Evolutionary conservation across 2,329 filamentous ascomycete species (phyloP), one percentile per base, ranked within the genome.

Genomic region (Teratosphaeria pseudoeucalypti): DNA sequence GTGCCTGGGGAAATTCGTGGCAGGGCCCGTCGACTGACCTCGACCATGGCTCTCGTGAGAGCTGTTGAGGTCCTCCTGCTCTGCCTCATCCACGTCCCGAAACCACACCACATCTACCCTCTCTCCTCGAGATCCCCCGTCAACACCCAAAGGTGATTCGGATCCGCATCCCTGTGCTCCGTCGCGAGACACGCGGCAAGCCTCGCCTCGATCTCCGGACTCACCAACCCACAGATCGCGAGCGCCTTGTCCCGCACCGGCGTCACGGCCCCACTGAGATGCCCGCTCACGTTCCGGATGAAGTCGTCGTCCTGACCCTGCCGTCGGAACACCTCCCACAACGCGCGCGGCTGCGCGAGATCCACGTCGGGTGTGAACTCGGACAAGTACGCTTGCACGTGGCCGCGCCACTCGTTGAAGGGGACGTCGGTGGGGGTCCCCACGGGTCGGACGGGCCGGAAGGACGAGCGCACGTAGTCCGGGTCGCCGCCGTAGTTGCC

Each of bases 301-400:
- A 73, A 70, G 7, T 68, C 62, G 37, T 69, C 62, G 56, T 70
- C 67, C 52, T 66, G 67, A 9, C 65, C 64, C 61, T 70, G 63
- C 47, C 67, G 63, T 58, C 68, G 62, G 43, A 71, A 69, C 6
- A 71, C 58, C 43, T 70, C 61, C 79, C 80, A 83, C 14, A 83
- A 72, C 3, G 70, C 74, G 56, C 73, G 73, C 23, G 78, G 73
- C 67, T 82, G 80, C 57, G 74, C 77, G 63, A 78, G 83, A 67
- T 83, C 81, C 27, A 77, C 74, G 23, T 78, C 75, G 10, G 34
- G 34, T 3, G 71, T 75, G 27, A 82, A 70, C 12, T 70, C 63
- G 6, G 69, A 69, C 49, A 66, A 66, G 64, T 65, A 67, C 54
- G 60, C 67, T 47, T 60, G 67, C 57, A 67, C 58, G 58, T 61